Base-by-base conservation (phyloP, 2,329 filamentous ascomycete species). In the Fusarium fujikuroi region DNA sequence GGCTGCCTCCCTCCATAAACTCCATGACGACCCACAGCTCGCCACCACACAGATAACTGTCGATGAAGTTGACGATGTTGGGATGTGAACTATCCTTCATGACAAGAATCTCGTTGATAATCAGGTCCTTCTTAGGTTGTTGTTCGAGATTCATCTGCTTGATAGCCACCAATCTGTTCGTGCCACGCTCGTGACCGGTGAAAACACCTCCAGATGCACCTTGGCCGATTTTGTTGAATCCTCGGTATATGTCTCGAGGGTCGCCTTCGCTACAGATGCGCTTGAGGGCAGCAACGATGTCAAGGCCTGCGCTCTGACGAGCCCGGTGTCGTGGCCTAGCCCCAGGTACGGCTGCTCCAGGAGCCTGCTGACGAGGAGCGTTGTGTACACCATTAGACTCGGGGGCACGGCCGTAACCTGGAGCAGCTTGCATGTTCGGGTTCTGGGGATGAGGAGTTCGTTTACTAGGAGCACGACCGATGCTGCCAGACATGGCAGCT, bases 21-120 rank as follows among this genome's bases (percentile, higher is more conserved):
- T 99, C 96, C 96, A 99, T 99, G 39, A 98, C 94, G 3, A 99
- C 96, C 96, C 96, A 99, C 36, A 99, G 86, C 82, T 98, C 96
- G 47, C 95, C 93, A 18, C 90, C 89, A 65, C 95, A 92, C 16
- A 99, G 87, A 82, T 95, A 98, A 81, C 95, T 98, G 85, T 98
- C 96, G 85, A 98, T 95, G 83, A 98, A 99, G 83, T 99, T 99
- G 84, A 99, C 96, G 83, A 99, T 97, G 81, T 98, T 98, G 78
- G 95, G 95, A 81, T 99, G 96, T 66, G 94, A 96, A 86, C 95
- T 98, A 79, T 98, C 96, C 85, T 97, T 97, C 96, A 99, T 99
- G 66, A 99, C 96, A 66, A 99, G 84, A 75, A 99, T 99, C 81
- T 99, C 96, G 82, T 99, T 99, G 84, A 99, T 98, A 79, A 99